Percentiles rank a stretch among this genome's conserved stretches.
phyloP scores from a whole-genome alignment of 345 rosid genomes.

The Salix exigua region DNA sequence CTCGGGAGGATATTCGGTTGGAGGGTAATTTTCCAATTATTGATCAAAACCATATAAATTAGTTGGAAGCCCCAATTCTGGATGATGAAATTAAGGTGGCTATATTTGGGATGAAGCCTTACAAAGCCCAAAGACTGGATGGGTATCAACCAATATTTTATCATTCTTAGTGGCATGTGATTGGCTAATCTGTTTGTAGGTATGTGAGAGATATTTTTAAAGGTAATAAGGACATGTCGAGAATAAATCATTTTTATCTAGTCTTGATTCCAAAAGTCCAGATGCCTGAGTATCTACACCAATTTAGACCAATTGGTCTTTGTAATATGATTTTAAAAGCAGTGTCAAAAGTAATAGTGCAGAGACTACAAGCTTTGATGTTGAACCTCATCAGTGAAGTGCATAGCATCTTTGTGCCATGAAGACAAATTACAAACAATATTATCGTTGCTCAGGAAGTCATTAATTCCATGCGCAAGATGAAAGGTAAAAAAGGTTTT shows the following conservation, averaged over 20 bases:
- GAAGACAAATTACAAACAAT: neutral
- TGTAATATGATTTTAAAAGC: neutral
- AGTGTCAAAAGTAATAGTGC: neutral
- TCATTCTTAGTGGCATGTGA: neutral
- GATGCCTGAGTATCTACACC: neutral
- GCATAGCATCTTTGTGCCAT: neutral
- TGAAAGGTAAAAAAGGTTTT: neutral
- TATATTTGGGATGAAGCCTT: neutral
- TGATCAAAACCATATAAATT: too few species aligned
- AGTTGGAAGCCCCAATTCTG: too few species aligned
- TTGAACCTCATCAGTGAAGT: too few species aligned
- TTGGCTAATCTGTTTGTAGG: neutral
- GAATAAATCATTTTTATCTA: neutral
- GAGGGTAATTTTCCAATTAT: rapidly evolving
- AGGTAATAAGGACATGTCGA: too few species aligned
- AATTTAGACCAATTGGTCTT: neutral
- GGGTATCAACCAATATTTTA: neutral
- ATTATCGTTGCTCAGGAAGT: neutral
- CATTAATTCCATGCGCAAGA: neutral
- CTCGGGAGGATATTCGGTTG: too few species aligned
- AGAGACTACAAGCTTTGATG: neutral
- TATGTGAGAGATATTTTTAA: neutral
- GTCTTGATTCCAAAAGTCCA: neutral
- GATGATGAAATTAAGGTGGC: neutral
- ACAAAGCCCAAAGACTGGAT: neutral